These are phyloP conservation scores for Cordyceps javanica DNA, from an alignment of 2,329 filamentous ascomycete species.

Conservation along the genomic window DNA sequence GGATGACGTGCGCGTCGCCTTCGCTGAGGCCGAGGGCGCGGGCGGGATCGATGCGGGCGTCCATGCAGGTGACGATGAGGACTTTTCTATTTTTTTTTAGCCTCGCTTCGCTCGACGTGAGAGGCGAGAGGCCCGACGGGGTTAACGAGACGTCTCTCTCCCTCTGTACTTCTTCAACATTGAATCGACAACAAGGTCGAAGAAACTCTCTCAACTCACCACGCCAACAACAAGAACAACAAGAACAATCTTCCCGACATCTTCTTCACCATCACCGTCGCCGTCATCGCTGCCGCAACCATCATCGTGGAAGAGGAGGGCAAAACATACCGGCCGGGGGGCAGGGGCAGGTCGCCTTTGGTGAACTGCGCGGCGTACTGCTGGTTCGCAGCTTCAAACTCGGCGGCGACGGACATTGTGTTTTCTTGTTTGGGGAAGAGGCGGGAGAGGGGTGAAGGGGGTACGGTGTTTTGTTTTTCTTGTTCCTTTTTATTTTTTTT, in stretches of 20 bases:
- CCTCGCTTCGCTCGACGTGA: not conserved
- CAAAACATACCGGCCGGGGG: conserved; percentile 50
- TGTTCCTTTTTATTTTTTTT: not conserved
- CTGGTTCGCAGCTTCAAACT: conserved; percentile 31
- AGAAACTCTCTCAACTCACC: not conserved
- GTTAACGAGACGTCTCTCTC: too few relatives aligned
- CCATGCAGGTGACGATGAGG: conserved; percentile 67
- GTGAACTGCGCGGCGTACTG: conserved; percentile 60
- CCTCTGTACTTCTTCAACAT: too few relatives aligned
- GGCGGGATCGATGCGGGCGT: conserved; percentile 65
- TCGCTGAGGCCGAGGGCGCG: conserved; percentile 63
- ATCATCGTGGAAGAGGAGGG: not conserved
- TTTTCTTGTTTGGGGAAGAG: not conserved
- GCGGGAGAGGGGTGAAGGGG: too few relatives aligned
- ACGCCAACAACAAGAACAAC: not conserved
- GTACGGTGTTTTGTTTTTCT: too few relatives aligned
- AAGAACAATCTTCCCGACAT: not conserved
- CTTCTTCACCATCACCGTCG: not conserved
- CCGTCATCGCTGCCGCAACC: not conserved
- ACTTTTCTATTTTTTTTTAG: conserved; percentile 24
- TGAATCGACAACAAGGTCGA: too few relatives aligned
- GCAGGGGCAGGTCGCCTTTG: conserved; percentile 60
- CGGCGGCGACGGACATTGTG: conserved; percentile 16
- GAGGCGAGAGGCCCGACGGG: not conserved
- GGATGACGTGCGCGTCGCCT: conserved; percentile 73